These are phyloP conservation scores for Termitomyces sp. DNA, from an alignment of 768 basidiomycete species.

Conservation along the genomic window DNA sequence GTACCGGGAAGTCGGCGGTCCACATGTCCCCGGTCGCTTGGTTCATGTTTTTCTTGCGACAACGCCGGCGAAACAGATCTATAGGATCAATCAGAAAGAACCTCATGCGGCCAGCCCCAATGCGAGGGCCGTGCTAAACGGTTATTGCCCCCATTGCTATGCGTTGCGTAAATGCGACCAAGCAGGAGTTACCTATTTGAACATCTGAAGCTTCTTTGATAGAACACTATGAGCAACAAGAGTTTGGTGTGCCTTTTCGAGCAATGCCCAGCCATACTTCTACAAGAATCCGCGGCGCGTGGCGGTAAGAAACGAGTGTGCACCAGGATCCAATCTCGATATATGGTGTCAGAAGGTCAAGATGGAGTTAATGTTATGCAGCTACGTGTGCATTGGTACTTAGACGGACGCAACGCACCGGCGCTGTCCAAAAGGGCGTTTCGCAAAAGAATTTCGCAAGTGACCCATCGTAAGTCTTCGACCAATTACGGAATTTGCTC, in stretches of 20 bases:
- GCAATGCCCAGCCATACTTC: neutral
- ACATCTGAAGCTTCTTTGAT: neutral
- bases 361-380: constrained; percentile 1
- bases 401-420: neutral
- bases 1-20: neutral
- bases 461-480: neutral
- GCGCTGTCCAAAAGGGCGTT: neutral
- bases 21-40: neutral
- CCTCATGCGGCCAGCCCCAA: neutral
- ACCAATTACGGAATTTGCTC: neutral
- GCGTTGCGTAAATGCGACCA: constrained; percentile 4
- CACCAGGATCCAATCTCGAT: neutral
- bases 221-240: neutral
- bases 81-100: neutral
- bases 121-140: neutral
- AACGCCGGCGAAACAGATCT: no score
- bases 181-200: neutral
- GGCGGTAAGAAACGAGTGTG: neutral
- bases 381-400: neutral
- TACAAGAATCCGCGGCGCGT: constrained; percentile 3
- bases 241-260: neutral
- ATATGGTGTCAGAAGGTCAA: constrained; percentile 4
- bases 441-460: neutral
- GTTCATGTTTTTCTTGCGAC: neutral
- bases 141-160: neutral